Conservation (phyloP, 2,329 filamentous ascomycete genomes). For the Aspergillus pseudonomiae region DNA sequence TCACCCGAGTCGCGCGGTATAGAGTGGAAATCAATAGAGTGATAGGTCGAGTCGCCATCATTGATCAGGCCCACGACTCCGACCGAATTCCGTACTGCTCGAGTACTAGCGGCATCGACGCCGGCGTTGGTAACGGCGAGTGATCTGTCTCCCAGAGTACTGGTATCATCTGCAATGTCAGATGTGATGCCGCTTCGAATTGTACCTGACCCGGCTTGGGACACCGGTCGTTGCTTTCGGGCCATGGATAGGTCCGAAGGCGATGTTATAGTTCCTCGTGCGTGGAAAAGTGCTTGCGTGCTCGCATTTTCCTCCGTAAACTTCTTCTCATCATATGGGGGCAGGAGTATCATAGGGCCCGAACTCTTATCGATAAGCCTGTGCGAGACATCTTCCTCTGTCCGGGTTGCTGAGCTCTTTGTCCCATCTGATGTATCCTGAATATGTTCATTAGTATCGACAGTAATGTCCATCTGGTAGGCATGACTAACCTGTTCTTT, state of each 20-base stretch:
- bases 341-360: slow-evolving; percentile 32
- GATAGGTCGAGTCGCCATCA: slow-evolving; percentile 20
- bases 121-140: slow-evolving; percentile 20
- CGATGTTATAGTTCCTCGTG: slow-evolving; percentile 27
- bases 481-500: not conserved
- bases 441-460: slow-evolving; percentile 3
- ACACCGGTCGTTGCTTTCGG: slow-evolving; percentile 25
- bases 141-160: slow-evolving; percentile 32
- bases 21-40: slow-evolving; percentile 32
- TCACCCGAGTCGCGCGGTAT: slow-evolving; percentile 15
- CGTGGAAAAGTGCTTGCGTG: slow-evolving; percentile 36
- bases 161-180: slow-evolving; percentile 29
- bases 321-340: slow-evolving; percentile 31
- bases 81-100: slow-evolving; percentile 31
- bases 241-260: slow-evolving; percentile 26
- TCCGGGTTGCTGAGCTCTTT: not conserved
- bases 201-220: slow-evolving; percentile 28
- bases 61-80: slow-evolving; percentile 30
- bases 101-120: slow-evolving; percentile 33
- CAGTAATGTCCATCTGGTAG: not conserved
- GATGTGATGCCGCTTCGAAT: slow-evolving; percentile 35
- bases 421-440: not conserved
- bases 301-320: slow-evolving; percentile 36
- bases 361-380: slow-evolving; percentile 15
- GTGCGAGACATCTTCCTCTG: not conserved